Base-by-base conservation (phyloP, 176 grass and related monocot genomes). In the Ananas comosus region DNA sequence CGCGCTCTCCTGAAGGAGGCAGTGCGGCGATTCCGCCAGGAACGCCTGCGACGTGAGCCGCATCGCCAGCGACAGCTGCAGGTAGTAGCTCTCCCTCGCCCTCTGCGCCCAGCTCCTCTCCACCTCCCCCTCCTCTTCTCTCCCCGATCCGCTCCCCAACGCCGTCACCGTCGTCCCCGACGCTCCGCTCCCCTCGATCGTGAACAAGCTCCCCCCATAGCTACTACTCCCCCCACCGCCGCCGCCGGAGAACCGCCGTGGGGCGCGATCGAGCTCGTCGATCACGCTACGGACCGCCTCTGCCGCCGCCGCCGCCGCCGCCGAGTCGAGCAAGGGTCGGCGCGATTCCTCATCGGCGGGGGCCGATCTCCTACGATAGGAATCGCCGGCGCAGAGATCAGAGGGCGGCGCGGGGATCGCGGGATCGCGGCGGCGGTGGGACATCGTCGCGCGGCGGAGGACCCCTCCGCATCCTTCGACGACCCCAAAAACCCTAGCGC, bases 11-110 rank as follows among this genome's bases (percentile, higher is more conserved):
- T 14, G 73, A 16, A 84, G 56, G 2, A 91, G 53, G 33, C 33
- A 7, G 19, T 79, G 77, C 57, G 78, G 88, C 53, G 72, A 67
- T 50, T 74, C 88, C 18, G 88, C 81, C 68, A 96, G 75, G 81
- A 86, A 96, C 63, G 88, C 92, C 78, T 96, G 83, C 48, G 86
- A 85, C 63, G 88, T 89, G 74, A 96, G 80, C 56, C 92, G 81
- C 50, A 83, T 78, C 50, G 92, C 92, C 49, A 96, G 68, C 22
- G 88, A 88, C 47, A 86, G 84, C 73, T 92, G 92, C 75, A 96
- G 74, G 81, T 91, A 96, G 77, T 96, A 96, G 29, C 88, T 68
- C 70, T 96, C 92, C 78, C 74, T 89, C 13, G 81, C 82, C 54
- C 80, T 87, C 24, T 81, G 81, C 13, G 85, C 88, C 92, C 88